Evolutionary conservation across 768 basidiomycete species (phyloP).

Genomic region (Phlebiopsis flavidoalba): DNA sequence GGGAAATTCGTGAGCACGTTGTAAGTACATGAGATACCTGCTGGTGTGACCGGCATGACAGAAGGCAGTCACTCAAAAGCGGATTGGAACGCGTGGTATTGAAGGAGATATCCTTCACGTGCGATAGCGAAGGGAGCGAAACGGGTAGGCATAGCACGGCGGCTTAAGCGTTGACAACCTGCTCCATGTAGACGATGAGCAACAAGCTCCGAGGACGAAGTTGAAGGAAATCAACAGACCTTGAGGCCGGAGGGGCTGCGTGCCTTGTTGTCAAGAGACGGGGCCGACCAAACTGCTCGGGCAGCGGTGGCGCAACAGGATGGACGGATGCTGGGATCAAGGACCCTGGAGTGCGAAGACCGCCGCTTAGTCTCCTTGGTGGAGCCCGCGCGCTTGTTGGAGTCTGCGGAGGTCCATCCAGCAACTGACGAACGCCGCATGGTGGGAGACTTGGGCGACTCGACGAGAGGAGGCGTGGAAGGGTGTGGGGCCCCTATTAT

Average conservation of each 20-base stretch:
- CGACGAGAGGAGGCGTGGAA: background rate
- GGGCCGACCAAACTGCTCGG: slow-evolving; percentile 20
- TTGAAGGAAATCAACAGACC: slow-evolving; percentile 7
- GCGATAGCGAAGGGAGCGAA: background rate
- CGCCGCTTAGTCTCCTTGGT: background rate
- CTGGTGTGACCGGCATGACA: slow-evolving; percentile 2
- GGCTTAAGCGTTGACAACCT: slow-evolving; percentile 13
- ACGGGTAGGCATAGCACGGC: background rate
- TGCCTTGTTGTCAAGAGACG: background rate
- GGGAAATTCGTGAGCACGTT: background rate
- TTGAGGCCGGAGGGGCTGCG: slow-evolving; percentile 9
- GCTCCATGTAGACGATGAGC: background rate
- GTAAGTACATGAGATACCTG: background rate
- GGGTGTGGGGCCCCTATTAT: too few relatives aligned
- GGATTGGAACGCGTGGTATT: background rate
- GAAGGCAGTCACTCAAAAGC: background rate
- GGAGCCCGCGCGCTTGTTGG: background rate
- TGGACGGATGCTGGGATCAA: slow-evolving; percentile 14
- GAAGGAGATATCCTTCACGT: background rate
- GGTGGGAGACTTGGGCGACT: background rate
- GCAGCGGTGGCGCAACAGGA: slow-evolving; percentile 14
- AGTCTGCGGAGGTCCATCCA: slow-evolving; percentile 9
- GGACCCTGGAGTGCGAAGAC: slow-evolving; percentile 3
- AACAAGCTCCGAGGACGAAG: background rate
- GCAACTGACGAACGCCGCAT: slow-evolving; percentile 16